Evolutionary conservation across 495 filamentous ascomycete genomes (phyloP).

Genomic region (Aspergillus avenaceus): DNA sequence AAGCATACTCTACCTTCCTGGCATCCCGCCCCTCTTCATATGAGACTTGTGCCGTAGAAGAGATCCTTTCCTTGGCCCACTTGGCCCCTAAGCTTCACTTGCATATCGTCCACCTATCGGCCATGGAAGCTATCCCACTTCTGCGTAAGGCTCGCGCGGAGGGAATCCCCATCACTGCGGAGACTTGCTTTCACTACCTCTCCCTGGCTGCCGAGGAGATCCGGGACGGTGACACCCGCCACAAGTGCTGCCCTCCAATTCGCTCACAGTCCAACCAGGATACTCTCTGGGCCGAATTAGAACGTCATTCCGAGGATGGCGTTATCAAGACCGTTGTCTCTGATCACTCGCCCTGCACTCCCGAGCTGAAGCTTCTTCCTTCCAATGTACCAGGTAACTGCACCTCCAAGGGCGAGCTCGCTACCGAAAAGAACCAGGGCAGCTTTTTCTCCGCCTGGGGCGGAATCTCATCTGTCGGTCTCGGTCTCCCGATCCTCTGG

Average conservation of each 20-base stretch:
- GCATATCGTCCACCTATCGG: slow-evolving; percentile 94
- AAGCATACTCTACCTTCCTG: slow-evolving; percentile 85
- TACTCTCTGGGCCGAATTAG: slow-evolving; percentile 79
- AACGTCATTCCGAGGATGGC: slow-evolving; percentile 55
- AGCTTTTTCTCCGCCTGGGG: slow-evolving; percentile 98
- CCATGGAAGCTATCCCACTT: slow-evolving; percentile 88
- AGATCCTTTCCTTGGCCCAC: slow-evolving; percentile 77
- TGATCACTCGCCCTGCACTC: slow-evolving; percentile 95
- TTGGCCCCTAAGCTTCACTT: slow-evolving; percentile 79
- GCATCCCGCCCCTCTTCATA: slow-evolving; percentile 85
- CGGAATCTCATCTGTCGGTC: slow-evolving; percentile 88
- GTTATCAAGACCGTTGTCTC: slow-evolving; percentile 94
- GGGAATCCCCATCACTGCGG: slow-evolving; percentile 88
- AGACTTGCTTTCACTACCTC: slow-evolving; percentile 98
- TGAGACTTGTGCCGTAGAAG: slow-evolving; percentile 84
- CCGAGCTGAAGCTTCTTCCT: slow-evolving; percentile 86
- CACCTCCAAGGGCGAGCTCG: slow-evolving; percentile 18
- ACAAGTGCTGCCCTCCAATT: slow-evolving; percentile 98
- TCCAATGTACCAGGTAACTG: slow-evolving; percentile 50
- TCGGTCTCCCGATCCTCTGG: slow-evolving; percentile 89
- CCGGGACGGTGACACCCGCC: slow-evolving; percentile 82
- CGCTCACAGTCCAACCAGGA: slow-evolving; percentile 80
- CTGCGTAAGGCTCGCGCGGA: slow-evolving; percentile 70
- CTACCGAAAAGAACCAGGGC: slow-evolving; percentile 44
- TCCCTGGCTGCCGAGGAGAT: slow-evolving; percentile 86